These are phyloP conservation scores for Dothistroma pini DNA, from an alignment of 2,329 filamentous ascomycete genomes.

Conservation along the genomic window DNA sequence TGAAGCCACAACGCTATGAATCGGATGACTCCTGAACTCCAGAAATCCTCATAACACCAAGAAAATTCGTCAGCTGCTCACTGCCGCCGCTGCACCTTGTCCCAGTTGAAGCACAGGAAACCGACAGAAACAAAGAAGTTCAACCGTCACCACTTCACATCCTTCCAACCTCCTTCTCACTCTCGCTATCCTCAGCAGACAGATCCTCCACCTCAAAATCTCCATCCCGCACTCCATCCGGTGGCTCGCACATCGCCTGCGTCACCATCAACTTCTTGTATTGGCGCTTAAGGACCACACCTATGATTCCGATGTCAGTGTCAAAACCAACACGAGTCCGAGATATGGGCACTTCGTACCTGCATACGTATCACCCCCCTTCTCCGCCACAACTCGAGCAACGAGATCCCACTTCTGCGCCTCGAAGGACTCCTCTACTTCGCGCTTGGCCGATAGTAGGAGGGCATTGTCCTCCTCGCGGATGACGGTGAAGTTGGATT, in stretches of 20 bases:
- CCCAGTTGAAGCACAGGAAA: not conserved
- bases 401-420: conserved; percentile 40
- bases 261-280: conserved; percentile 39
- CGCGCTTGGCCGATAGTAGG: conserved; percentile 37
- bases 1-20: not conserved
- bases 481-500: conserved; percentile 39
- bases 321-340: no score
- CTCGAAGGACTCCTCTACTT: conserved; percentile 40
- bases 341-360: not conserved
- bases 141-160: not conserved
- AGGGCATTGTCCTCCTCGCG: conserved; percentile 32
- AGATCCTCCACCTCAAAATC: conserved; percentile 25
- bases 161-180: not conserved
- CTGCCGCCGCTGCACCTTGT: not conserved
- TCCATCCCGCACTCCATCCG: conserved; percentile 22
- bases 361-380: conserved; percentile 36
- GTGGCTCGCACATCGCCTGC: conserved; percentile 15
- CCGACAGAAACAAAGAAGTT: not conserved
- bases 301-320: not conserved
- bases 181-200: conserved; percentile 5
- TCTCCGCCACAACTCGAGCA: conserved; percentile 31
- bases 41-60: not conserved
- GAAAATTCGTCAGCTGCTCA: not conserved
- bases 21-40: not conserved
- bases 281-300: conserved; percentile 37